These are phyloP conservation scores for Suhomyces terraborum DNA, from an alignment of 1,139 yeast genomes.

Conservation along the genomic window DNA sequence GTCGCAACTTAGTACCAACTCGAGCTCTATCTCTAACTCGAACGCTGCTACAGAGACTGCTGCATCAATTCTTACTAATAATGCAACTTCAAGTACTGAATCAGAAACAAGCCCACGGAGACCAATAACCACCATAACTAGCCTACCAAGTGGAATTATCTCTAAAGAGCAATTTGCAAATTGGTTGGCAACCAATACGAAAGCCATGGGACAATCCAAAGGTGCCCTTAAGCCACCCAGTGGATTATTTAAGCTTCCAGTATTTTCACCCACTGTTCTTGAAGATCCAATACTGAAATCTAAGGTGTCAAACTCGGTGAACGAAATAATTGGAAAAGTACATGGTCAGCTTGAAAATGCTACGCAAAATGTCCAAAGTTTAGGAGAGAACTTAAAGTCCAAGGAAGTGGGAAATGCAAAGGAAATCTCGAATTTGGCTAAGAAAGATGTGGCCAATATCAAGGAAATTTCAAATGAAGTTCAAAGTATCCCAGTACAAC, in stretches of 20 bases:
- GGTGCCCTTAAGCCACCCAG: constrained; percentile 3
- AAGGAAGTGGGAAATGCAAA: not conserved
- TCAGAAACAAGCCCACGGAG: not conserved
- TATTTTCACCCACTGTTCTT: not conserved
- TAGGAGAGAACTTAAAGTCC: not conserved
- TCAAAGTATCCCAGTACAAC: too few relatives aligned
- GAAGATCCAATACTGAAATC: not conserved
- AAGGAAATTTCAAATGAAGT: not conserved
- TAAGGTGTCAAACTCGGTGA: not conserved
- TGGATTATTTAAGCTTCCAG: constrained; percentile 7
- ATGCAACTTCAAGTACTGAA: not conserved
- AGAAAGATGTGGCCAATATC: not conserved
- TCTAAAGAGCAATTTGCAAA: constrained; percentile 9
- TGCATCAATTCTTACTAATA: not conserved
- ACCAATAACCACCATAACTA: constrained; percentile 1
- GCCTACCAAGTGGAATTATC: constrained; percentile 6
- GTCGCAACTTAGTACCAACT: too few relatives aligned
- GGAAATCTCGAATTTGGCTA: too few relatives aligned
- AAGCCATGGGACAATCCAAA: constrained; percentile 3
- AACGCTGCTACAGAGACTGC: too few relatives aligned
- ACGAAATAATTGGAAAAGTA: not conserved
- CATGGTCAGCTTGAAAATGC: not conserved
- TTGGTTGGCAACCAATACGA: constrained; percentile 9
- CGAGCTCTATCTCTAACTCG: too few relatives aligned
- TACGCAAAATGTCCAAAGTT: not conserved